Percentiles rank a stretch among this genome's conserved stretches.
Evolutionary conservation across 345 rosid species (phyloP).

Genomic region (Carallia brachiata): DNA sequence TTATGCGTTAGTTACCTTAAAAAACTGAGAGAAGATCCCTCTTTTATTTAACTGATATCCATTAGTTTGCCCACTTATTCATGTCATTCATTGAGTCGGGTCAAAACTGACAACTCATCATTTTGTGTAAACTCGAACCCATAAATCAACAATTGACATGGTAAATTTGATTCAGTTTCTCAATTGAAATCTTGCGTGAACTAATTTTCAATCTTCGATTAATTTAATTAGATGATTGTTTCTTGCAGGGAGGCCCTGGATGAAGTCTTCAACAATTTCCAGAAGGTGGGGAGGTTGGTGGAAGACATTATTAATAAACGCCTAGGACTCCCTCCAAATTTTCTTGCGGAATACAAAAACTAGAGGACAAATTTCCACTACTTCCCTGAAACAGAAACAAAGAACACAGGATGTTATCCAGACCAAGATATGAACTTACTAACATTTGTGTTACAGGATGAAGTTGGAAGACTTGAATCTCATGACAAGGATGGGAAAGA

Average conservation of each 20-base stretch:
- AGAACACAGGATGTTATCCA: conserved; percentile 35
- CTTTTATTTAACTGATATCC: too few species aligned
- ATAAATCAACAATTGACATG: too few species aligned
- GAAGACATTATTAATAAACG: conserved; percentile 43
- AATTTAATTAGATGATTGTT: not conserved
- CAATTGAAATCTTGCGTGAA: too few species aligned
- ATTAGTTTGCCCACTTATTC: too few species aligned
- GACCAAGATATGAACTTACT: conserved; percentile 50
- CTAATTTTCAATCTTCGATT: too few species aligned
- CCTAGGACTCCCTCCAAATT: conserved; percentile 43
- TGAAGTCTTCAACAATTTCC: conserved; percentile 31
- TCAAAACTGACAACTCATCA: too few species aligned
- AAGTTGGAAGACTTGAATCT: conserved; percentile 50
- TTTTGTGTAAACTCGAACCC: too few species aligned
- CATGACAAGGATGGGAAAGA: conserved; percentile 26
- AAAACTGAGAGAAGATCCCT: too few species aligned
- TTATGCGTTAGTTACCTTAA: too few species aligned
- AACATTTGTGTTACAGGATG: conserved; percentile 53
- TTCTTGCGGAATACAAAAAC: conserved; percentile 38
- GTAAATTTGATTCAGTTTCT: too few species aligned
- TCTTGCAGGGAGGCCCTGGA: conserved; percentile 34
- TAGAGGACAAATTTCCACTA: conserved; percentile 41
- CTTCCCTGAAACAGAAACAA: conserved; percentile 37
- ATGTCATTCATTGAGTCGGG: too few species aligned
- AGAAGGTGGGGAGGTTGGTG: conserved; percentile 24